Evolutionary conservation across 495 filamentous ascomycete species (phyloP).

Genomic region (Sordaria brevicollis): DNA sequence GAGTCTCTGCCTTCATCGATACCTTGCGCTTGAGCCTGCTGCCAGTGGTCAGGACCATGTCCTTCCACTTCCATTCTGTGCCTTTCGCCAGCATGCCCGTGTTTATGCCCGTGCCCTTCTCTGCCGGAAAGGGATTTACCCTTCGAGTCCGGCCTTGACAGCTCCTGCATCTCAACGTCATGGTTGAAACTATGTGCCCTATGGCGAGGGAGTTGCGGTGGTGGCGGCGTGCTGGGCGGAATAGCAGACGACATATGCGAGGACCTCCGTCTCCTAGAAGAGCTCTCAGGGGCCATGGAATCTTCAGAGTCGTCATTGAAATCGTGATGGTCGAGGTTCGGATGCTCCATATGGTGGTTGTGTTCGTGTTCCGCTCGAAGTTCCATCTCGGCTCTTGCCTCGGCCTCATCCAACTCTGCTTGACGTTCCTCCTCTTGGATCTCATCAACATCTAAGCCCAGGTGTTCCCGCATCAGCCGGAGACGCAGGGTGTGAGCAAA

Average conservation of each 20-base stretch:
- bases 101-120: not conserved
- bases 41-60: constrained; percentile 61
- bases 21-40: constrained; percentile 43
- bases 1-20: constrained; percentile 56
- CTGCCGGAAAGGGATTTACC: constrained; percentile 22
- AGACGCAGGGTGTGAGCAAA: constrained; percentile 91
- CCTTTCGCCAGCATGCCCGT: constrained; percentile 37
- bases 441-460: constrained; percentile 89
- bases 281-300: constrained; percentile 20
- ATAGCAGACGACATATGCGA: not conserved
- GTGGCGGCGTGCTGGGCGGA: constrained; percentile 5
- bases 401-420: constrained; percentile 39
- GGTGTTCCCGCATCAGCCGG: constrained; percentile 92
- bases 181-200: constrained; percentile 69
- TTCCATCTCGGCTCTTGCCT: constrained; percentile 42
- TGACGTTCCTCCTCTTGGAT: constrained; percentile 71
- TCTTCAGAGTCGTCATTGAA: constrained; percentile 31
- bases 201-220: constrained; percentile 6
- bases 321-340: constrained; percentile 18
- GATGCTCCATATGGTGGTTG: not conserved
- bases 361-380: not conserved
- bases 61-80: constrained; percentile 72
- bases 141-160: constrained; percentile 45
- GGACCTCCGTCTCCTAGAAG: constrained; percentile 6
- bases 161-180: constrained; percentile 63